A percentile compares a stretch with the other conserved stretches of the same genome.
Conservation (phyloP, 2,329 filamentous ascomycete genomes). For the Monosporascus ibericus region DNA sequence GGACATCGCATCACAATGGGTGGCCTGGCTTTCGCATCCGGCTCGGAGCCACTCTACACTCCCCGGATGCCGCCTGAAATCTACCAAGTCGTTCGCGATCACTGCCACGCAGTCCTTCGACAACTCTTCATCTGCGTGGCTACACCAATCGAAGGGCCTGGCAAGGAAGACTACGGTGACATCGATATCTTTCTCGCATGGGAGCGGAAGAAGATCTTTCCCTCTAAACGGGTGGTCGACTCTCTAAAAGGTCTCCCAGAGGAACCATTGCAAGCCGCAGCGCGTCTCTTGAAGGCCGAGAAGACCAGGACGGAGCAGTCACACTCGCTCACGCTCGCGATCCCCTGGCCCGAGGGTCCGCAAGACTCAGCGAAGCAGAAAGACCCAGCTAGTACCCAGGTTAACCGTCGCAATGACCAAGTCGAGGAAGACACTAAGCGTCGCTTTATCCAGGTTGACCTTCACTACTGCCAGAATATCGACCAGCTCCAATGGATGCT, state of each 20-base stretch:
- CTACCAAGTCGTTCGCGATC: slow-evolving; percentile 46
- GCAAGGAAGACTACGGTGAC: slow-evolving; percentile 63
- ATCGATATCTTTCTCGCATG: slow-evolving; percentile 61
- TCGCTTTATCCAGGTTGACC: slow-evolving; percentile 62
- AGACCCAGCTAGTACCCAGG: too few relatives aligned
- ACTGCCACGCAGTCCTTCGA: slow-evolving; percentile 40
- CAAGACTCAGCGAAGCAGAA: neutral
- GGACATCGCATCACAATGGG: slow-evolving; percentile 48
- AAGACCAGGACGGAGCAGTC: slow-evolving; percentile 24
- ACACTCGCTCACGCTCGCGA: slow-evolving; percentile 39
- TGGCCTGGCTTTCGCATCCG: slow-evolving; percentile 51
- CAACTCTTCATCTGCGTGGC: slow-evolving; percentile 49
- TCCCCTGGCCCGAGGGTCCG: slow-evolving; percentile 43
- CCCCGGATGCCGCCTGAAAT: slow-evolving; percentile 58
- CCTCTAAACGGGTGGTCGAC: neutral
- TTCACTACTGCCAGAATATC: slow-evolving; percentile 45
- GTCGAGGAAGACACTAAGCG: slow-evolving; percentile 1
- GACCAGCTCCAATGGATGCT: slow-evolving; percentile 52
- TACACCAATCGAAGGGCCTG: slow-evolving; percentile 62
- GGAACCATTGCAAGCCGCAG: slow-evolving; percentile 25
- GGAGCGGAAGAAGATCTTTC: slow-evolving; percentile 16
- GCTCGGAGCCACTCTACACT: slow-evolving; percentile 43
- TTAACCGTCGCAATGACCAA: slow-evolving; percentile 5
- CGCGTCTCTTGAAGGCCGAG: slow-evolving; percentile 39
- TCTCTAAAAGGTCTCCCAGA: neutral